Conservation (phyloP, 2,329 filamentous ascomycete species). For the Onygenales sp. region DNA sequence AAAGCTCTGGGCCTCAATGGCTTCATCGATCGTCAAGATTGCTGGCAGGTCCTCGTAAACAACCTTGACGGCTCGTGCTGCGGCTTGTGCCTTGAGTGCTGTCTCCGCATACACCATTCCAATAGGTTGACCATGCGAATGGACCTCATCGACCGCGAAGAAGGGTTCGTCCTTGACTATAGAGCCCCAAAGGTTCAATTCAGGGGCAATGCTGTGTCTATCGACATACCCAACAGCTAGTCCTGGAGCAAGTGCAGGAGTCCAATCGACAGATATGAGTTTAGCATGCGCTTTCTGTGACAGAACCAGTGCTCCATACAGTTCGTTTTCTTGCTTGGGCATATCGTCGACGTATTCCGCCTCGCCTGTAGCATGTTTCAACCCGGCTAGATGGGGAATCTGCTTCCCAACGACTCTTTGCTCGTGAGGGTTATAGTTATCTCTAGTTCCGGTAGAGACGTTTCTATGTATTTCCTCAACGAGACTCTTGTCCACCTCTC, state of each 20-base stretch:
- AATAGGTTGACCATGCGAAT: conserved; percentile 74
- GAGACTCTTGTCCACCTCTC: conserved; percentile 55
- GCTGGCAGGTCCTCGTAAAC: conserved; percentile 77
- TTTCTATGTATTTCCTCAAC: conserved; percentile 67
- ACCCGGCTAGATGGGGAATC: conserved; percentile 68
- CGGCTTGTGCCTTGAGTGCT: conserved; percentile 60
- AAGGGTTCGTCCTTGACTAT: conserved; percentile 67
- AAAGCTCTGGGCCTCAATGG: conserved; percentile 71
- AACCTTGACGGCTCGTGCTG: conserved; percentile 64
- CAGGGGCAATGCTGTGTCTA: conserved; percentile 60
- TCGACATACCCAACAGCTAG: conserved; percentile 72
- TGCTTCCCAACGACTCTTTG: conserved; percentile 69
- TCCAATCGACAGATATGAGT: conserved; percentile 63
- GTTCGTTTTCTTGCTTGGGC: conserved; percentile 65
- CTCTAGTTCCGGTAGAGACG: conserved; percentile 66
- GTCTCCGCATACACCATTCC: conserved; percentile 70
- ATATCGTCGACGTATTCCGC: conserved; percentile 88
- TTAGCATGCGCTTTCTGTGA: conserved; percentile 75
- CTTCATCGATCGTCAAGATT: conserved; percentile 80
- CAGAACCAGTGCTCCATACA: conserved; percentile 70
- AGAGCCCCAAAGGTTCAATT: conserved; percentile 74
- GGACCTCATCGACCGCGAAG: conserved; percentile 73
- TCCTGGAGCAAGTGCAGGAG: conserved; percentile 61
- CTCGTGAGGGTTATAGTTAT: conserved; percentile 59
- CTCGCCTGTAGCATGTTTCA: conserved; percentile 81